Evolutionary conservation across 805 yeast genomes (phyloP), one percentile per base, ranked within the genome.

Genomic region (Saccharomyces jurei): DNA sequence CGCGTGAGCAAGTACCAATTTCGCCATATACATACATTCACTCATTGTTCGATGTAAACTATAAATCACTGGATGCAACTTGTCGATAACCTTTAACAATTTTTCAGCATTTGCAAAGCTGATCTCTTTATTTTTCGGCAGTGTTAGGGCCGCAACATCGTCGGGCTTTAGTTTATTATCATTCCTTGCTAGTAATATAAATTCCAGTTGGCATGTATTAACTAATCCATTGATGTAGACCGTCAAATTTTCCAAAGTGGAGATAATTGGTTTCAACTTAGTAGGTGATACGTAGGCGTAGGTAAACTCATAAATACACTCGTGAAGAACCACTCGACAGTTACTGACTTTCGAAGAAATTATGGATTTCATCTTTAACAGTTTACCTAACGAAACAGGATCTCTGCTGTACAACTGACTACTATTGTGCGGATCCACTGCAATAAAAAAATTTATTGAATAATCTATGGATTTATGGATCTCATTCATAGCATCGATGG

Each of bases 151-250:
- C 44, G 50, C 22, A 28, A 28, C 28, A 25, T 48, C 32, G 52
- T 28, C 44, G 17, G 44, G 22, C 44, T 17, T 53, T 41, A 26
- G 21, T 48, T 51, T 44, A 46, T 56, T 51, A 41, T 58, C 54
- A 36, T 59, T 51, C 29, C 65, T 61, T 4, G 69, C 71, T 4
- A 75, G 55, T 10, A 74, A 57, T 0, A 76, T 66, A 46, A 71
- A 75, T 56, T 77, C 76, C 14, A 77, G 60, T 54, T 79, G 81
- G 50, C 80, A 77, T 0, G 81, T 77, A 53, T 78, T 79, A 5
- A 77, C 68, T 27, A 78, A 55, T 2, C 80, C 81, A 60, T 70
- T 73, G 0, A 73, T 60, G 48, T 68, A 70, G 41, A 70, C 68
- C 4, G 70, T 56, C 9, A 74, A 63, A 1, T 67, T 59, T 29